A percentile compares a stretch with the other conserved stretches of the same genome.
Conservation (phyloP, 2,329 filamentous ascomycete species). For the Talaromyces sp. region DNA sequence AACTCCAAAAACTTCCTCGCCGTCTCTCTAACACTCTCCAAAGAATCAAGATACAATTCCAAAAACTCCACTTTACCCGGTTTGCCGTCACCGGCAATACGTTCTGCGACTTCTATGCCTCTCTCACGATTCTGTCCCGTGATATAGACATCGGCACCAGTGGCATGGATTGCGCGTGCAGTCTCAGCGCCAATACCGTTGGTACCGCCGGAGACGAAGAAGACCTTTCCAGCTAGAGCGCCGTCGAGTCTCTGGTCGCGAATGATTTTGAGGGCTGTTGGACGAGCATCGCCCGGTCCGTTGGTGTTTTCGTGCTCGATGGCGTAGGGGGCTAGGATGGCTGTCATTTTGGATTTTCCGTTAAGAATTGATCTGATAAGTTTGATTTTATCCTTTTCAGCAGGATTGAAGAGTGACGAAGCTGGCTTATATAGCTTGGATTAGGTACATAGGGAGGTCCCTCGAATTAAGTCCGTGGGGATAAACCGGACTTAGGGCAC, state of each 20-base stretch:
- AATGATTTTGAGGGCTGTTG: constrained; percentile 12
- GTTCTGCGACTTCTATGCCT: background rate
- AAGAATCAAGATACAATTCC: constrained; percentile 8
- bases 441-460: background rate
- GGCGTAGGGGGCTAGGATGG: constrained; percentile 10
- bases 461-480: background rate
- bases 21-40: constrained; percentile 1
- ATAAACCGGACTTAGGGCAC: constrained; percentile 4
- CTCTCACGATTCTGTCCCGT: constrained; percentile 7
- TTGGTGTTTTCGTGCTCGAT: constrained; percentile 9
- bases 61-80: constrained; percentile 9
- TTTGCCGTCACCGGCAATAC: constrained; percentile 9
- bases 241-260: constrained; percentile 9
- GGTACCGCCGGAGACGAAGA: constrained; percentile 11
- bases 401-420: background rate
- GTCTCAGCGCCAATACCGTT: constrained; percentile 11
- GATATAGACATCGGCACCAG: constrained; percentile 13
- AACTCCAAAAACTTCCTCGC: constrained; percentile 5
- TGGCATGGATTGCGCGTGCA: constrained; percentile 8
- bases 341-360: background rate
- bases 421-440: background rate
- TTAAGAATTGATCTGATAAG: background rate
- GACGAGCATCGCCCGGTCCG: constrained; percentile 9
- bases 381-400: background rate
- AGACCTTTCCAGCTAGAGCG: background rate